A percentile compares a stretch with the other conserved stretches of the same genome.
These are phyloP conservation scores for Trichoderma guizhouense DNA, from an alignment of 2,329 filamentous ascomycete genomes.

Conservation along the genomic window DNA sequence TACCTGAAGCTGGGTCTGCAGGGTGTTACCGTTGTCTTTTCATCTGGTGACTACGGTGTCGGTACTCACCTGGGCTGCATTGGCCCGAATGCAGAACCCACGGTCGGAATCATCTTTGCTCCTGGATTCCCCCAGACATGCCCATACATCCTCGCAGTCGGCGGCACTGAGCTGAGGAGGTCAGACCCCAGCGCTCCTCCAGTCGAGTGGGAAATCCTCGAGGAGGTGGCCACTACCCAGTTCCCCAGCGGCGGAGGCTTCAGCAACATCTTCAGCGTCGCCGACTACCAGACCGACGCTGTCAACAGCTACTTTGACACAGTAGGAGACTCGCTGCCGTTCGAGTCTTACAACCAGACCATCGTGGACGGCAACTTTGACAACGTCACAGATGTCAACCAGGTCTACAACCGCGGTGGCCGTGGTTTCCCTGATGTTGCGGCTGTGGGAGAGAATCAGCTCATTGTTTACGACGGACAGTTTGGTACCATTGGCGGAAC, in stretches of 20 bases:
- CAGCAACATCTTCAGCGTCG: not conserved
- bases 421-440: constrained; percentile 46
- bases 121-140: constrained; percentile 46
- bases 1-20: constrained; percentile 54
- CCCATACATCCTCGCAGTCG: constrained; percentile 48
- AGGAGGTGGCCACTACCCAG: not conserved
- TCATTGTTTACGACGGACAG: constrained; percentile 41
- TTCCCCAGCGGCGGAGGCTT: constrained; percentile 1
- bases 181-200: not conserved
- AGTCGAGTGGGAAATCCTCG: not conserved
- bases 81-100: not conserved
- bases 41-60: constrained; percentile 49
- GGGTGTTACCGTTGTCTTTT: constrained; percentile 47
- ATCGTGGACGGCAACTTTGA: constrained; percentile 29
- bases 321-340: constrained; percentile 19
- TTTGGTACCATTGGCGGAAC: constrained; percentile 48
- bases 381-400: constrained; percentile 37
- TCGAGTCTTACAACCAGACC: constrained; percentile 24
- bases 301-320: constrained; percentile 27
- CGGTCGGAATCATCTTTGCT: constrained; percentile 28
- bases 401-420: constrained; percentile 39
- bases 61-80: constrained; percentile 21
- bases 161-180: constrained; percentile 42
- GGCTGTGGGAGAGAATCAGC: constrained; percentile 42
- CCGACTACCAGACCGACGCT: not conserved